phyloP scores from a whole-genome alignment of 2,329 filamentous ascomycete genomes.

The Ilyonectria destructans region DNA sequence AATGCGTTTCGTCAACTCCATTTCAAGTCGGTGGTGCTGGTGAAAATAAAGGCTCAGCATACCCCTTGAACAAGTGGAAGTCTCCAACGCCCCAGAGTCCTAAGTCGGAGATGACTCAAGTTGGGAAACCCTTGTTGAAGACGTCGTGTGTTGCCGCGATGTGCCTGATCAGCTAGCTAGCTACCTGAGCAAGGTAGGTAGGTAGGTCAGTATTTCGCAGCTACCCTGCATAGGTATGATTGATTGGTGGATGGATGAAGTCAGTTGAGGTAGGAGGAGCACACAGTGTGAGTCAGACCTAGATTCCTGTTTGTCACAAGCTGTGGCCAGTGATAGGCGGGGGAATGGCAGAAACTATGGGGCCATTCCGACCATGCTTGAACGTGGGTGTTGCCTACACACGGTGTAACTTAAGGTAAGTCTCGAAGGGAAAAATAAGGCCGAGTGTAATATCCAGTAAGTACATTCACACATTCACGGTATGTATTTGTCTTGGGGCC shows the following conservation, averaged over 20 bases:
- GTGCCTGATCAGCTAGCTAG: background rate
- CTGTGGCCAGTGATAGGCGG: background rate
- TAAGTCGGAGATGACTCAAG: background rate
- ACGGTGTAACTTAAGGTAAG: background rate
- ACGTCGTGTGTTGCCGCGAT: background rate
- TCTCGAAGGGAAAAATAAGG: background rate
- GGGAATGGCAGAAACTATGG: no score
- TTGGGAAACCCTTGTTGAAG: background rate
- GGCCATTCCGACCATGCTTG: background rate
- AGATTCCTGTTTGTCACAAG: background rate
- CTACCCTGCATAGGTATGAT: background rate
- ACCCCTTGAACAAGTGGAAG: background rate
- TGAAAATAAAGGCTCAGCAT: background rate
- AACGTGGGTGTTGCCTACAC: background rate
- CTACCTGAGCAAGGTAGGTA: no score
- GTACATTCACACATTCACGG: no score
- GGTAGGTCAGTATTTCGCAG: background rate
- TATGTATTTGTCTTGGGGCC: no score
- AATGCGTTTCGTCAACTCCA: background rate
- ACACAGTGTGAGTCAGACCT: conserved; percentile 20
- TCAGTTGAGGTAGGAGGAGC: background rate
- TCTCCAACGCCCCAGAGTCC: background rate
- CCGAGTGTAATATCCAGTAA: no score
- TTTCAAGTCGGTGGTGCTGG: background rate
- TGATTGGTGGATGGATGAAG: background rate